These are phyloP conservation scores for Diddensiella caesifluorescens DNA, from an alignment of 805 yeast species.

Conservation along the genomic window DNA sequence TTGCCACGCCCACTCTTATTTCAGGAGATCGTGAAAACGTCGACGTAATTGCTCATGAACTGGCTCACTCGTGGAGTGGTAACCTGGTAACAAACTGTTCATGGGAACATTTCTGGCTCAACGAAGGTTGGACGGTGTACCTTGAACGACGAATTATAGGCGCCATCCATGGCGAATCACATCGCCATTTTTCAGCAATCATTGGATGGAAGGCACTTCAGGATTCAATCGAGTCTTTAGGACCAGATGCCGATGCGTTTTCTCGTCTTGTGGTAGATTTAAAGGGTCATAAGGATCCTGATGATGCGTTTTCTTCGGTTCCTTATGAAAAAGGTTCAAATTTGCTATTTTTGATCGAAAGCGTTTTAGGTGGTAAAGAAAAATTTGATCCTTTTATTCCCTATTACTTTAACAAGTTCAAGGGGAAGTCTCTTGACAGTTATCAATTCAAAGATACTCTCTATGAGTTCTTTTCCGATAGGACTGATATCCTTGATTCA, in stretches of 20 bases:
- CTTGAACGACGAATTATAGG: slow-evolving; percentile 80
- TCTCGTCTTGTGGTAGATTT: slow-evolving; percentile 66
- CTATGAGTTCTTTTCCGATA: slow-evolving; percentile 51
- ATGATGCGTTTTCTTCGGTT: slow-evolving; percentile 80
- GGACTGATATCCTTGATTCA: slow-evolving; percentile 47
- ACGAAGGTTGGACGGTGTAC: slow-evolving; percentile 96
- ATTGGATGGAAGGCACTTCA: slow-evolving; percentile 85
- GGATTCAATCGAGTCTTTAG: slow-evolving; percentile 61
- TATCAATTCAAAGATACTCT: slow-evolving; percentile 73
- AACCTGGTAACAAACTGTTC: slow-evolving; percentile 84
- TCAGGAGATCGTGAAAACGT: slow-evolving; percentile 82
- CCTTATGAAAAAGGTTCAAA: slow-evolving; percentile 91
- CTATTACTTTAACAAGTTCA: slow-evolving; percentile 64
- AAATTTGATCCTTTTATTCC: slow-evolving; percentile 77
- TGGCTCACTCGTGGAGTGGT: slow-evolving; percentile 92
- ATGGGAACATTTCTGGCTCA: slow-evolving; percentile 93
- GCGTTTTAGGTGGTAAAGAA: slow-evolving; percentile 54
- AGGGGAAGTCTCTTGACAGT: slow-evolving; percentile 69
- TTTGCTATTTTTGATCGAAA: slow-evolving; percentile 69
- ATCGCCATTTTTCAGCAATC: slow-evolving; percentile 75
- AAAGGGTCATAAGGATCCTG: slow-evolving; percentile 71
- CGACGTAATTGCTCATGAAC: slow-evolving; percentile 87
- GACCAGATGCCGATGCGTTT: slow-evolving; percentile 42
- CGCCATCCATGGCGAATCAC: slow-evolving; percentile 67
- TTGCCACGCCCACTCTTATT: slow-evolving; percentile 83